Conservation (phyloP, 148 eudicot genomes). For the Polygonum aviculare region DNA sequence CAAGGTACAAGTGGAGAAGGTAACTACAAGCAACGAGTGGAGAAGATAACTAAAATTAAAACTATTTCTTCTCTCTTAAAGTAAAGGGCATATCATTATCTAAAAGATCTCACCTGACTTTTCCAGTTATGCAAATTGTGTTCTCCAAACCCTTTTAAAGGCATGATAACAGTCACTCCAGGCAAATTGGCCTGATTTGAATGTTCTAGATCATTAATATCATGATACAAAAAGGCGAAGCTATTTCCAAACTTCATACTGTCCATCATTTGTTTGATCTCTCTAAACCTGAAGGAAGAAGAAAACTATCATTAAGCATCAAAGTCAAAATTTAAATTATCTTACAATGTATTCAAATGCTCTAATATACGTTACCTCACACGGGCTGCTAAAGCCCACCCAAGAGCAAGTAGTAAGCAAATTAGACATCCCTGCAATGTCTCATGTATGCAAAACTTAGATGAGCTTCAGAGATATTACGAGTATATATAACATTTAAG, state of each 20-base stretch:
- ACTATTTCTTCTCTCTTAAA: neutral
- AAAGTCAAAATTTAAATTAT: neutral
- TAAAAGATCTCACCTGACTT: constrained; percentile 53
- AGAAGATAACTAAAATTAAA: neutral
- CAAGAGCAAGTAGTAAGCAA: constrained; percentile 63
- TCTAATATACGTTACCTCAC: constrained; percentile 45
- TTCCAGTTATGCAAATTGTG: constrained; percentile 95
- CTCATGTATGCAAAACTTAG: constrained; percentile 8
- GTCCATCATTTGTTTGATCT: constrained; percentile 60
- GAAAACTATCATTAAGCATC: neutral
- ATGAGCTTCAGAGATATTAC: constrained; percentile 4
- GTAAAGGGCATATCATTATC: neutral
- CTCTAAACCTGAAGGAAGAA: constrained; percentile 51
- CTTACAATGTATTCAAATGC: neutral
- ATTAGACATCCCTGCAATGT: constrained; percentile 55
- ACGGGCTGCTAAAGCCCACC: constrained; percentile 76
- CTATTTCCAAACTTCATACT: constrained; percentile 50
- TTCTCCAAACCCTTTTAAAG: constrained; percentile 94
- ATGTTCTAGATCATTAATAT: constrained; percentile 79
- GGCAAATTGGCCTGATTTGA: constrained; percentile 69
- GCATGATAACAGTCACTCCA: constrained; percentile 85
- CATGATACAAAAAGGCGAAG: constrained; percentile 68
- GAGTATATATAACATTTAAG: neutral
- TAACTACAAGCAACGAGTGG: neutral
- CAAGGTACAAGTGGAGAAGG: neutral